phyloP scores from a whole-genome alignment of 306 rosid genomes.

The Vicia sativa region DNA sequence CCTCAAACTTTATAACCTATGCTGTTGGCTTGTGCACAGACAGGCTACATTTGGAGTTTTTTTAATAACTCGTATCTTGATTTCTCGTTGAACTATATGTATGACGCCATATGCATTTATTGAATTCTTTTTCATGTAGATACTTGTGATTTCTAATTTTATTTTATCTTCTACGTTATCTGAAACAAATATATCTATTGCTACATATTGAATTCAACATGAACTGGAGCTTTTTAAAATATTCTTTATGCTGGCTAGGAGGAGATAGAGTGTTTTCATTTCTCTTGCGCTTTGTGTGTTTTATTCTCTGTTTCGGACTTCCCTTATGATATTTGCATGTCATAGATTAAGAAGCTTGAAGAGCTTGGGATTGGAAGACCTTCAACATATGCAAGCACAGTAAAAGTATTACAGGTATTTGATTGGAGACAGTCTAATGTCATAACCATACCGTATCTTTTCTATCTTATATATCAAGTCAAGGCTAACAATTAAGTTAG shows the following conservation, averaged over 20 bases:
- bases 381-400: slow-evolving; percentile 84
- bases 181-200: slow-evolving; percentile 16
- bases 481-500: slow-evolving; percentile 8
- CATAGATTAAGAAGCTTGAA: slow-evolving; percentile 91
- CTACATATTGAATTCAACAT: slow-evolving; percentile 6
- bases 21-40: neutral
- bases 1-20: slow-evolving; percentile 15
- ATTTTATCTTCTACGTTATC: slow-evolving; percentile 7
- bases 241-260: slow-evolving; percentile 18
- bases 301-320: slow-evolving; percentile 25
- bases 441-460: neutral
- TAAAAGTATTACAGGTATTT: slow-evolving; percentile 85
- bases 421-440: slow-evolving; percentile 32
- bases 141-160: slow-evolving; percentile 17
- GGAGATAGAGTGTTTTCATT: slow-evolving; percentile 21
- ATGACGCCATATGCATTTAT: neutral
- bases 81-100: neutral
- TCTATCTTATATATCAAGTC: slow-evolving; percentile 21
- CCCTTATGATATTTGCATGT: slow-evolving; percentile 30
- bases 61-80: neutral
- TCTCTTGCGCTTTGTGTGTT: slow-evolving; percentile 27
- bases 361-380: slow-evolving; percentile 99
- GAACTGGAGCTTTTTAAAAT: slow-evolving; percentile 7
- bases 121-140: slow-evolving; percentile 5
- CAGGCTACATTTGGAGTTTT: neutral